A percentile compares a stretch with the other conserved stretches of the same genome.
These are phyloP conservation scores for Albatrellus ellisii DNA, from an alignment of 768 basidiomycete species.

Conservation along the genomic window DNA sequence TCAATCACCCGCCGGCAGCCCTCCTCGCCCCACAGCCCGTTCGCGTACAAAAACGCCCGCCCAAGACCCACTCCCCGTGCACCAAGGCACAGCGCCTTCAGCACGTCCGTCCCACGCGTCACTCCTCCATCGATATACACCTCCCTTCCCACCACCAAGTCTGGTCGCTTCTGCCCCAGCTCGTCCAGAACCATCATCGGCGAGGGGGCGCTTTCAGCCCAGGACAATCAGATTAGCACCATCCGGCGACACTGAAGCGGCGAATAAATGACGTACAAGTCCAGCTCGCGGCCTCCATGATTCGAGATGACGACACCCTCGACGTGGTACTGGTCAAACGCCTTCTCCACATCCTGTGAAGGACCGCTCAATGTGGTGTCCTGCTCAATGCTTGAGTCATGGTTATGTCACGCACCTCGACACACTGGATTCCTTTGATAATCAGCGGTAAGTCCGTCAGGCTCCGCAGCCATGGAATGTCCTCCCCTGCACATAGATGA, in stretches of 20 bases:
- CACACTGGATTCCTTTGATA: conserved; percentile 33
- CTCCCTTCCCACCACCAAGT: conserved; percentile 24
- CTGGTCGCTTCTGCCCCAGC: conserved; percentile 27
- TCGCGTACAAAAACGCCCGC: conserved; percentile 29
- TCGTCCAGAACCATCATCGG: conserved; percentile 32
- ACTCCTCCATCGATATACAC: conserved; percentile 36
- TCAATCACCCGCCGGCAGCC: conserved; percentile 17
- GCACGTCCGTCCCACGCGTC: conserved; percentile 31
- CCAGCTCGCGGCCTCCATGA: conserved; percentile 34
- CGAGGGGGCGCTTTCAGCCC: conserved; percentile 22
- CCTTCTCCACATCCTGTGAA: conserved; percentile 30
- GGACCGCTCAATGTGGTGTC: background rate
- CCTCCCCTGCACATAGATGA: conserved; percentile 16
- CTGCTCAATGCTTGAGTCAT: background rate
- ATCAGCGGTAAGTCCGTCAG: conserved; percentile 29
- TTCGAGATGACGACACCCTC: conserved; percentile 36
- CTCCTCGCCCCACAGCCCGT: conserved; percentile 23
- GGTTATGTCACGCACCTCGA: conserved; percentile 22
- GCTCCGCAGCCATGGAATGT: conserved; percentile 26
- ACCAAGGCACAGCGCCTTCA: conserved; percentile 37
- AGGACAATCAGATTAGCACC: too few species aligned
- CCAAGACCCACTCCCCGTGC: conserved; percentile 33
- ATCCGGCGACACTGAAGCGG: background rate
- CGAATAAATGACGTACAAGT: conserved; percentile 23
- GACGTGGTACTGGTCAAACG: conserved; percentile 26